A percentile compares a stretch with the other conserved stretches of the same genome.
Conservation (phyloP, 257 asterid genomes). For the Solanum piurae region DNA sequence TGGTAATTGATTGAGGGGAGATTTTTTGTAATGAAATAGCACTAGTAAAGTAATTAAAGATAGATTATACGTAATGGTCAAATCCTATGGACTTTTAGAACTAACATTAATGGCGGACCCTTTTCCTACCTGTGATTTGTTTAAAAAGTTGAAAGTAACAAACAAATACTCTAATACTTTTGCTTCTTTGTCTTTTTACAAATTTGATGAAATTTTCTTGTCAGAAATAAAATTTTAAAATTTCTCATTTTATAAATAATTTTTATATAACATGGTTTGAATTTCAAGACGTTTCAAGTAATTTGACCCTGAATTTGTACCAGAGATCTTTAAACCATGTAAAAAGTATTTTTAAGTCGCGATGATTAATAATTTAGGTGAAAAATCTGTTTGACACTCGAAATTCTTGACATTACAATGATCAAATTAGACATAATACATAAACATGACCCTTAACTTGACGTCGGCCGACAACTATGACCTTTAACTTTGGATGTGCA, state of each 20-base stretch:
- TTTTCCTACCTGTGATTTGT: not conserved
- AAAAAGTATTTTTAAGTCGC: not conserved
- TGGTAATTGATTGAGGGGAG: not conserved
- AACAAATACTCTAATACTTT: not conserved
- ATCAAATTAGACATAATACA: too few species aligned
- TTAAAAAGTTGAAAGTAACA: not conserved
- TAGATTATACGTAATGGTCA: not conserved
- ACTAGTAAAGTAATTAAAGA: not conserved
- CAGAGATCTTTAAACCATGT: not conserved
- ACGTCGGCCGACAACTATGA: too few species aligned
- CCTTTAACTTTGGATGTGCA: too few species aligned
- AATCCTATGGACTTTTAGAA: not conserved
- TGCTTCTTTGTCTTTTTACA: not conserved
- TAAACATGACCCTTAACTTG: too few species aligned
- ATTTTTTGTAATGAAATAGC: not conserved
- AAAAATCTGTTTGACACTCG: fast-evolving
- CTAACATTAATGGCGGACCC: not conserved
- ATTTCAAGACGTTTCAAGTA: not conserved
- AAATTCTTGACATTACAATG: not conserved
- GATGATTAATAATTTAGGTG: fast-evolving
- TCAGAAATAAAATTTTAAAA: too few species aligned
- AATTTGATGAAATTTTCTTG: not conserved
- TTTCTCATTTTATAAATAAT: too few species aligned
- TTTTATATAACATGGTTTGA: too few species aligned
- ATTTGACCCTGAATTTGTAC: too few species aligned